Percentiles rank a stretch among this genome's conserved stretches.
Evolutionary conservation across 192 early-diverging fungal species (phyloP).

Genomic region (Phlyctochytrium planicorne): DNA sequence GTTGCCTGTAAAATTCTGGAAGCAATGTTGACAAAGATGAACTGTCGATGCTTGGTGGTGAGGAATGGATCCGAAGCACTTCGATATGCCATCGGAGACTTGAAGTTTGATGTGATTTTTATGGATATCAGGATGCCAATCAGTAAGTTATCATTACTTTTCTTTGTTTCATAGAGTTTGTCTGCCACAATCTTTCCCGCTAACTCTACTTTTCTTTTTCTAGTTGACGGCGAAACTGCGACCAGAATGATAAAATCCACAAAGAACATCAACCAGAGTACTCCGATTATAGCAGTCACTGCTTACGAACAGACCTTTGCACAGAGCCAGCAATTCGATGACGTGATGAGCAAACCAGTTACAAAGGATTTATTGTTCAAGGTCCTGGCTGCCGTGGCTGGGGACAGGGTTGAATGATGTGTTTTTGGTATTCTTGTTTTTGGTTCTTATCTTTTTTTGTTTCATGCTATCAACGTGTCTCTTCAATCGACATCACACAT

Average conservation of each 20-base stretch:
- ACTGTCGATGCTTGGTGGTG: slow-evolving; percentile 80
- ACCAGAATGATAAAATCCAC: slow-evolving; percentile 94
- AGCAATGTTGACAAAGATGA: slow-evolving; percentile 72
- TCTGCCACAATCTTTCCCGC: slow-evolving; percentile 2
- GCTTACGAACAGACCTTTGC: slow-evolving; percentile 66
- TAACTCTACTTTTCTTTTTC: slow-evolving; percentile 6
- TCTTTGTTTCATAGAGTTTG: neutral
- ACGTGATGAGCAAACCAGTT: slow-evolving; percentile 72
- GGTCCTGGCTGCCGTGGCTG: slow-evolving; percentile 26
- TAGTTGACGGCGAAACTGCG: slow-evolving; percentile 86
- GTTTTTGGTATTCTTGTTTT: no score
- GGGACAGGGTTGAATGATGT: neutral
- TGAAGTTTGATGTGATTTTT: slow-evolving; percentile 91
- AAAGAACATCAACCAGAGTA: slow-evolving; percentile 78
- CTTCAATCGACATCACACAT: no score
- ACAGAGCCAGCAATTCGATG: slow-evolving; percentile 58
- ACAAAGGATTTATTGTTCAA: slow-evolving; percentile 55
- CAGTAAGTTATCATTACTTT: slow-evolving; percentile 52
- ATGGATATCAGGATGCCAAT: slow-evolving; percentile 95
- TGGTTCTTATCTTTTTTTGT: no score
- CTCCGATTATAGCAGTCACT: slow-evolving; percentile 76
- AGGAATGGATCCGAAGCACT: slow-evolving; percentile 90
- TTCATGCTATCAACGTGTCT: no score
- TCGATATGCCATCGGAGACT: slow-evolving; percentile 81
- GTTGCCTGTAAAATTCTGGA: slow-evolving; percentile 87